Evolutionary conservation across 371 early-diverging fungal genomes (phyloP), one percentile per base, ranked within the genome.

Genomic region (Batkoa obscura): DNA sequence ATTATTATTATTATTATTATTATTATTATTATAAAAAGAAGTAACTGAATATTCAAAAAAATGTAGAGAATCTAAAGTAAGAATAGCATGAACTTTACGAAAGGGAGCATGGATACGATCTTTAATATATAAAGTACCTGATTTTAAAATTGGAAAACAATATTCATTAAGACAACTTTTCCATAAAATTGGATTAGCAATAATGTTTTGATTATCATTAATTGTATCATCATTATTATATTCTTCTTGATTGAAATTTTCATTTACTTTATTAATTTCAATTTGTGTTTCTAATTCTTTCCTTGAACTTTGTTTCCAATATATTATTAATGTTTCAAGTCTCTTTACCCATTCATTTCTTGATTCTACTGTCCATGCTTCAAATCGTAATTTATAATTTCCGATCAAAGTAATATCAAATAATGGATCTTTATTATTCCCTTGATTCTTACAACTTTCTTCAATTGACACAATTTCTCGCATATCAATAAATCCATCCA

Each of bases 101-200:
- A 42, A 54, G 3, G 37, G 2, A 3, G 55, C 12, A 31, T 54
- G 55, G 3, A 42, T 13, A 10, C 17, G 33, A 33, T 43, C 37
- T 30, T 54, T 54, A 6, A 43, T 43, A 31, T 32, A 54, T 23
- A 54, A 33, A 5, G 43, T 43, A 13, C 55, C 55, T 3, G 43
- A 37, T 5, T 54, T 39, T 34, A 54, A 30, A n/a, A 54, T 31
- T 13, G 55, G 55, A 3, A 37, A 42, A 12, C 37, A 37, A 31
- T 32, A 15, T 4, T 30, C n/a, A 5, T 23, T 9, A 17, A 37
- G 5, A 31, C 35, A 54, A 31, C 12, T 12, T 4, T 13, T 38
- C 55, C 55, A 54, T 31, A 54, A 33, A 10, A 15, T n/a, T 13
- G 55, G 55, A 30, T 54, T 54, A n/a, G 55, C 55, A 12, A 54